phyloP scores from a whole-genome alignment of 2,329 filamentous ascomycete genomes.

The Fusarium sp. region DNA sequence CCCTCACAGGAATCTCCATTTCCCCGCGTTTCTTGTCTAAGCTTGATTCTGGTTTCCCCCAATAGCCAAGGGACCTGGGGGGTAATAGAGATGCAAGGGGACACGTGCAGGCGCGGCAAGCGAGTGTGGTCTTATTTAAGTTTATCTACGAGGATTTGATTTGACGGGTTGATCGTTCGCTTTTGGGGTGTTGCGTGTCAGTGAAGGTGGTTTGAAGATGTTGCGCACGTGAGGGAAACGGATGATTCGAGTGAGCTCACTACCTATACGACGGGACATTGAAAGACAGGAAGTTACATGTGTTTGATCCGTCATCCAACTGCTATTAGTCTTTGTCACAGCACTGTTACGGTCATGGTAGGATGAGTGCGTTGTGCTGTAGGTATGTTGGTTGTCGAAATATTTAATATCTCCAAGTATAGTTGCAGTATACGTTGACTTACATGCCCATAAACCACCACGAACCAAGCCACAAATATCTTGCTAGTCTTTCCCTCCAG shows the following conservation, averaged over 20 bases:
- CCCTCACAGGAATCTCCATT: constrained; percentile 44
- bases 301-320: neutral
- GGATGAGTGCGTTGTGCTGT: fast-evolving
- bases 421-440: neutral
- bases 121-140: constrained; percentile 31
- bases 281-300: neutral
- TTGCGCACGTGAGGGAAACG: constrained; percentile 12
- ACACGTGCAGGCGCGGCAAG: constrained; percentile 29
- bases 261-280: neutral
- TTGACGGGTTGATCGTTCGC: neutral
- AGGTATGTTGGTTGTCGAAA: neutral
- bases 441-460: neutral
- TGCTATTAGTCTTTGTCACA: neutral
- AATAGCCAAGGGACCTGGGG: neutral
- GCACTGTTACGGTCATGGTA: neutral
- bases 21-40: constrained; percentile 44
- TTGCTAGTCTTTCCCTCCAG: fast-evolving
- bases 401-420: neutral
- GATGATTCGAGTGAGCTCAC: constrained; percentile 10
- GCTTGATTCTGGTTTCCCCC: neutral
- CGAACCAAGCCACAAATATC: neutral
- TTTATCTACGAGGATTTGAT: neutral
- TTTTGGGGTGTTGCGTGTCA: constrained; percentile 24
- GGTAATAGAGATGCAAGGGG: constrained; percentile 5
- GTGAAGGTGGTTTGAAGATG: constrained; percentile 13